Conservation (phyloP, 2,329 filamentous ascomycete genomes). For the Alternaria postmessia region DNA sequence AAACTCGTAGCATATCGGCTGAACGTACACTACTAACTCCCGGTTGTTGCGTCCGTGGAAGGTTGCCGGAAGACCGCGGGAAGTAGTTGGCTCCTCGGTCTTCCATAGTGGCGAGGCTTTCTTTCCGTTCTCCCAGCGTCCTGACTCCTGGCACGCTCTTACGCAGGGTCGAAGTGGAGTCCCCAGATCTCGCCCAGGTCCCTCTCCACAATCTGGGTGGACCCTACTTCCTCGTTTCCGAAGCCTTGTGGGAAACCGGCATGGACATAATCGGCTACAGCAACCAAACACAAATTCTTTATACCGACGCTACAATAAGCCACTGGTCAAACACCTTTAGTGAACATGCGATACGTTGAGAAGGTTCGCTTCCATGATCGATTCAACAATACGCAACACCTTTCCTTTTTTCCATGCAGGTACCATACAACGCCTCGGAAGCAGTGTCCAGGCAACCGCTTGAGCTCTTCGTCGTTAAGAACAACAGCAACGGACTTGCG, state of each 20-base stretch:
- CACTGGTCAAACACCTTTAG: neutral
- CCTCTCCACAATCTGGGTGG: constrained; percentile 12
- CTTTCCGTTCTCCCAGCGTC: constrained; percentile 1
- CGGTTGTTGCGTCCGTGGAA: neutral
- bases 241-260: neutral
- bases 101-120: neutral
- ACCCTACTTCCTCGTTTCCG: constrained; percentile 6
- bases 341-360: neutral
- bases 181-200: constrained; percentile 19
- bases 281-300: neutral
- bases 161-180: constrained; percentile 34
- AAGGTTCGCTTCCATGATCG: neutral
- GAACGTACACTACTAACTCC: neutral
- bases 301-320: neutral
- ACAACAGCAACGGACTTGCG: neutral
- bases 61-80: neutral
- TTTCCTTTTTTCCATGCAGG: constrained; percentile 5
- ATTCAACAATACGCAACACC: neutral
- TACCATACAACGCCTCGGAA: neutral
- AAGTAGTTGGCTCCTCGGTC: neutral
- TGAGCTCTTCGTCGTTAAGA: neutral
- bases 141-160: constrained; percentile 11
- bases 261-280: neutral
- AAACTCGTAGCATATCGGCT: neutral
- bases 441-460: neutral